Evolutionary conservation across 148 eudicot genomes (phyloP).

Genomic region (Simmondsia chinensis): DNA sequence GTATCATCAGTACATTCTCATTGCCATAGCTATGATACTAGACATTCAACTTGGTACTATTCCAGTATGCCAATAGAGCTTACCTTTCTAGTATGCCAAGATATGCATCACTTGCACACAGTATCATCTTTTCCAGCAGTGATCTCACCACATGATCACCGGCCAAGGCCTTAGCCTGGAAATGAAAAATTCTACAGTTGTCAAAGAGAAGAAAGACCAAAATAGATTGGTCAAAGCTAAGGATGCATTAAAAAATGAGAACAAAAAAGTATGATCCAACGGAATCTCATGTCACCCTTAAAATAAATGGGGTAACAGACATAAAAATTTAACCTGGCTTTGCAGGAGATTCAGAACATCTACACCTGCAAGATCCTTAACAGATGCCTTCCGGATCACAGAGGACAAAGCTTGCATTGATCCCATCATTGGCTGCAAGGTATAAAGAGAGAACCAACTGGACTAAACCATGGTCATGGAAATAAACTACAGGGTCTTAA

Average conservation of each 20-base stretch:
- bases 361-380: conserved; percentile 55
- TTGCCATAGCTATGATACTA: too few species aligned
- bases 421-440: conserved; percentile 81
- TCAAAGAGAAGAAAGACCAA: not conserved
- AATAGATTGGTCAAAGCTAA: not conserved
- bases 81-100: conserved; percentile 95
- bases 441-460: not conserved
- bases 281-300: not conserved
- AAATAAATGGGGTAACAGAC: not conserved
- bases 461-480: not conserved
- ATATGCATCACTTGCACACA: conserved; percentile 81
- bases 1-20: conserved; percentile 1
- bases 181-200: not conserved
- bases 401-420: conserved; percentile 83
- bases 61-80: conserved; percentile 1
- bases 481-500: conserved; percentile 1
- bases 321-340: conserved; percentile 59
- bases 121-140: conserved; percentile 81
- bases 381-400: conserved; percentile 63
- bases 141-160: conserved; percentile 93
- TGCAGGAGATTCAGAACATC: conserved; percentile 91
- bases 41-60: too few species aligned
- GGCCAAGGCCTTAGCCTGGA: conserved; percentile 92
- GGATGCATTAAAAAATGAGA: not conserved
- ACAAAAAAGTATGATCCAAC: not conserved